Evolutionary conservation across 805 yeast species (phyloP), one percentile per base, ranked within the genome.

Genomic region (Priceomyces fermenticarens): DNA sequence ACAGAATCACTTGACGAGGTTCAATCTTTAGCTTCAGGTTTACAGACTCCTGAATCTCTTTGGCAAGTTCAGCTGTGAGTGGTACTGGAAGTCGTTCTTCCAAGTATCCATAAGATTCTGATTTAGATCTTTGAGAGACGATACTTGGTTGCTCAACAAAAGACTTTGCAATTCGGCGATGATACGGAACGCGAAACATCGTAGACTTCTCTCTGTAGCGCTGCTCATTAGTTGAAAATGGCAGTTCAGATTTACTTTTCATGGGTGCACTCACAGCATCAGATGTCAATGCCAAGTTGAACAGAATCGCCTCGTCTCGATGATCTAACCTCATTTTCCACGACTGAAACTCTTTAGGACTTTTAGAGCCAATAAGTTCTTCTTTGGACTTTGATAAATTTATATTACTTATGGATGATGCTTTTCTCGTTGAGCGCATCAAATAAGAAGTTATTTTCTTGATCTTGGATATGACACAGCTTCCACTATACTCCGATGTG

Each of bases 401-500:
- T 17, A 60, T 48, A 40, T 63, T 67, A 38, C 65, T 59, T 15
- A 70, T 63, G 11, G 62, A 64, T 13, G 76, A 65, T 1, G 71
- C 67, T 43, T 77, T 78, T 45, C 83, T 70, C 0, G 82, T 75
- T 7, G 85, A 73, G 47, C 88, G 70, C 48, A 77, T 72, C 31
- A 83, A 63, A 47, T 78, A 74, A 1, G 83, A 74, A 2, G 83
- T 76, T 15, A 78, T 78, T 51, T 81, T 82, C 53, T 80, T 81
- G 3, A 83, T 75, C 51, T 80, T 82, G 42, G 72, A 66, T 9
- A 85, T 62, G 15, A 73, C 64, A 61, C 91, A 85, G 13, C 75
- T 80, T 25, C 58, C 49, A 36, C 48, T 46, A 3, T 78, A 63
- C 6, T 63, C 46, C 4, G 48, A 40, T 1, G 70, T 67, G 11